Evolutionary conservation across 805 yeast genomes (phyloP), one percentile per base, ranked within the genome.

Genomic region (Candida incommunis): DNA sequence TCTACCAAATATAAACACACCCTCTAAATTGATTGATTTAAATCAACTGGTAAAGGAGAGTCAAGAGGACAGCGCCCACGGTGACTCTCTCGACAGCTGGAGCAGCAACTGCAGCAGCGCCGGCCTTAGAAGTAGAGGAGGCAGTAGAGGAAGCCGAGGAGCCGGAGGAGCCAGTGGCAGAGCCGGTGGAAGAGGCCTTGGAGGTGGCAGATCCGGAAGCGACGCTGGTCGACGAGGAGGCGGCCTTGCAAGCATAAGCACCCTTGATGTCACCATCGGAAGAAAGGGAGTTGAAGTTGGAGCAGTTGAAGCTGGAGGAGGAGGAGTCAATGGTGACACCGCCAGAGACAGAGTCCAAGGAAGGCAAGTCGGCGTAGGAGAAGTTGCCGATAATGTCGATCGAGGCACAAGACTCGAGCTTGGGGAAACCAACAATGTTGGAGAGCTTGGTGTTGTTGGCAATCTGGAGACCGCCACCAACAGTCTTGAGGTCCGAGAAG

Each of bases 391-490:
- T 67, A 53, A 90, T 67, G 62, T 71, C 72, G 54, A 90, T 77
- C 57, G 97, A 92, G 62, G 82, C 84, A 58, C 90, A 76, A 49
- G 82, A 66, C 63, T 71, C 66, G 59, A 92, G 73, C 53, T 71
- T 61, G 55, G 79, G 78, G 77, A 92, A 84, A 62, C 86, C 90
- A 48, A 71, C 70, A 61, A 90, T 70, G 47, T 72, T 57, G 43
- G 62, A 65, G 63, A 90, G 78, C 45, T 72, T 66, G 53, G 84
- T 69, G 82, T 92, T 92, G 78, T 87, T 85, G 52, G 83, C 77
- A 61, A 92, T 70, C 58, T 75, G 80, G 66, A 92, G 83, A 67
- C 96, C 98, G 76, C 98, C 97, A 64, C 90, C 94, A 58, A 92
- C 70, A 43, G 74, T 52, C 50, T 78, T 71, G 67, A 92, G 76